Base-by-base conservation (phyloP, 768 basidiomycete species). In the Leccinum rimulosum region DNA sequence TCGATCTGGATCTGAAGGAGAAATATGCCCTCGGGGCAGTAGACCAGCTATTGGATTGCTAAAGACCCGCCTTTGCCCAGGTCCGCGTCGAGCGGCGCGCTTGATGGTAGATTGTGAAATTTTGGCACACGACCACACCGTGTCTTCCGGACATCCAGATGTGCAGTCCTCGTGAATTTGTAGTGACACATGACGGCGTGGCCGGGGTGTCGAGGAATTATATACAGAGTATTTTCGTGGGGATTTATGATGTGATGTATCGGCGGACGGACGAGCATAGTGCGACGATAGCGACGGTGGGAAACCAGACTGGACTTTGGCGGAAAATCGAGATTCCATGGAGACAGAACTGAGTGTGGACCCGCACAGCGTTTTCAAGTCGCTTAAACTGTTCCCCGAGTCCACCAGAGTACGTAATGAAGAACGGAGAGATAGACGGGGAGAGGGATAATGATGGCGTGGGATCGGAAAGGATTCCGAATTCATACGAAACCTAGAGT, bases 41-140 rank as follows among this genome's bases (percentile, higher is more conserved):
- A 58, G 52, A n/a, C 33, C 40, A 52, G 54, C 52, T 55, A 68
- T 57, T 28, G 69, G 63, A 17, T 52, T 48, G 36, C 69, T 69
- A 31, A 70, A 62, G 45, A 70, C 57, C 31, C 68, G 70, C 52
- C 62, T 60, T 58, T 61, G 58, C 3, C 56, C 4, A 19, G 62
- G 55, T 9, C 65, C 60, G n/a, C 62, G 60, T 60, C 71, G 71
- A 58, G 71, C 62, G 48, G 69, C 61, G n/a, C 62, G 67, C 52
- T 72, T 72, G 7, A 43, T 15, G 35, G 58, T 22, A 36, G 71
- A 72, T 27, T 56, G 71, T 0, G 71, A 63, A 12, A 72, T 72
- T 52, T 74, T 72, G 33, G 71, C 71, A 64, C 71, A 72, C 35
- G 71, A 71, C 71, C 71, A 72, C 31, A 71, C 28, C 33, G 8